Conservation (phyloP, 345 rosid species). For the Carallia pectinifolia region DNA sequence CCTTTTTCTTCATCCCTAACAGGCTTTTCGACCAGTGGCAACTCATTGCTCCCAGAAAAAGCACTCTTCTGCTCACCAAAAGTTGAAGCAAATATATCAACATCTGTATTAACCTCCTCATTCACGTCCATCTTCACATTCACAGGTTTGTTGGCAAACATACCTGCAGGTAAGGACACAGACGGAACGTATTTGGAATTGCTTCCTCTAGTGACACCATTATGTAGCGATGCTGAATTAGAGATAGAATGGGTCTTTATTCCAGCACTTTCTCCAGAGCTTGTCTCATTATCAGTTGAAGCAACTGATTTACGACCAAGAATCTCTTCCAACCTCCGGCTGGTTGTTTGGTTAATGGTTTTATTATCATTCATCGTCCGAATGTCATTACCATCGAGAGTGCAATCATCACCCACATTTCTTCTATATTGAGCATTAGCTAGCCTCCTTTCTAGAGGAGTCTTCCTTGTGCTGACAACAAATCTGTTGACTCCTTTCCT, state of each 20-base stretch:
- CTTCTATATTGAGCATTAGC: slow-evolving; percentile 41
- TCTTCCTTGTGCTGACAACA: slow-evolving; percentile 35
- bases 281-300: slow-evolving; percentile 4
- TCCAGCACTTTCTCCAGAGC: slow-evolving; percentile 11
- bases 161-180: slow-evolving; percentile 74
- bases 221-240: slow-evolving; percentile 25
- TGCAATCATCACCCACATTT: slow-evolving; percentile 28
- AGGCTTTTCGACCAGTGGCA: slow-evolving; percentile 17
- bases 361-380: slow-evolving; percentile 21
- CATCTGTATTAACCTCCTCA: not conserved
- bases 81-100: slow-evolving; percentile 17
- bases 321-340: slow-evolving; percentile 41
- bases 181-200: slow-evolving; percentile 55
- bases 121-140: slow-evolving; percentile 25
- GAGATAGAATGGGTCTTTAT: slow-evolving; percentile 11
- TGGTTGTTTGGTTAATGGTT: slow-evolving; percentile 17
- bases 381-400: slow-evolving; percentile 10
- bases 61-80: slow-evolving; percentile 18
- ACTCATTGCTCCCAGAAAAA: slow-evolving; percentile 12
- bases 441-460: slow-evolving; percentile 33
- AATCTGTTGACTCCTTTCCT: slow-evolving; percentile 37
- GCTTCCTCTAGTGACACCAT: slow-evolving; percentile 33
- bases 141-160: slow-evolving; percentile 63
- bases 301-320: slow-evolving; percentile 39
- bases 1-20: slow-evolving; percentile 35